phyloP scores from a whole-genome alignment of 257 asterid species.

The Penstemon barbatus region DNA sequence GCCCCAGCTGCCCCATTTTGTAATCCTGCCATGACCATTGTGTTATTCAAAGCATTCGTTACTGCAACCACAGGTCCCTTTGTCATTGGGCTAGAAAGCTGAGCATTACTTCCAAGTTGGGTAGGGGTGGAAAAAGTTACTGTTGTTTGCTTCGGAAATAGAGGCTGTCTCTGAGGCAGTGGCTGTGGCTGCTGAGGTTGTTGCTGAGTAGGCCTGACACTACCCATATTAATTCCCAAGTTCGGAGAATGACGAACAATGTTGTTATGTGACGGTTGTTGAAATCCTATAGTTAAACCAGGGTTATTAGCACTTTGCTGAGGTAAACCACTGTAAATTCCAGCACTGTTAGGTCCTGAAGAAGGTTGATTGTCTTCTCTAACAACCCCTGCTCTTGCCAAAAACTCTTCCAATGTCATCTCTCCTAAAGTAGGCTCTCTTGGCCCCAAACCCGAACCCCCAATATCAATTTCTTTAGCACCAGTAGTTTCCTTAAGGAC shows the following conservation, averaged over 20 bases:
- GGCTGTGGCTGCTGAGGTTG: slow-evolving; percentile 39
- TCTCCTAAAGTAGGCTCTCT: slow-evolving; percentile 78
- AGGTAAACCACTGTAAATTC: slow-evolving; percentile 41
- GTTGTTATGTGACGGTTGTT: slow-evolving; percentile 42
- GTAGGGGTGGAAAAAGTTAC: slow-evolving; percentile 63
- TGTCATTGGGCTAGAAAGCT: slow-evolving; percentile 46
- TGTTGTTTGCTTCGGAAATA: slow-evolving; percentile 72
- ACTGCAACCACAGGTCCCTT: slow-evolving; percentile 44
- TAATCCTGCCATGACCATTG: slow-evolving; percentile 44
- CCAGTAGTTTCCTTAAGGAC: slow-evolving; percentile 52
- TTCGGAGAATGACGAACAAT: slow-evolving; percentile 43
- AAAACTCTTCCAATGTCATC: slow-evolving; percentile 82
- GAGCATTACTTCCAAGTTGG: slow-evolving; percentile 42
- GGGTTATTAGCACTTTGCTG: slow-evolving; percentile 34
- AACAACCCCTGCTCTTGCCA: slow-evolving; percentile 77
- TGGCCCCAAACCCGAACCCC: slow-evolving; percentile 41
- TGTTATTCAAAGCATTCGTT: slow-evolving; percentile 41
- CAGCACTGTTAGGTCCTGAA: slow-evolving; percentile 34
- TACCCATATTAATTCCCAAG: slow-evolving; percentile 43
- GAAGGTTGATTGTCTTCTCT: slow-evolving; percentile 63
- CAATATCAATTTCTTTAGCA: slow-evolving; percentile 38
- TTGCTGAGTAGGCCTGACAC: slow-evolving; percentile 37
- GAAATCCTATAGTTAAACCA: slow-evolving; percentile 53
- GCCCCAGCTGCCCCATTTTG: slow-evolving; percentile 48
- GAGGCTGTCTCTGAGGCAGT: slow-evolving; percentile 54